phyloP scores from a whole-genome alignment of 495 filamentous ascomycete species.

The Neurospora sp. region DNA sequence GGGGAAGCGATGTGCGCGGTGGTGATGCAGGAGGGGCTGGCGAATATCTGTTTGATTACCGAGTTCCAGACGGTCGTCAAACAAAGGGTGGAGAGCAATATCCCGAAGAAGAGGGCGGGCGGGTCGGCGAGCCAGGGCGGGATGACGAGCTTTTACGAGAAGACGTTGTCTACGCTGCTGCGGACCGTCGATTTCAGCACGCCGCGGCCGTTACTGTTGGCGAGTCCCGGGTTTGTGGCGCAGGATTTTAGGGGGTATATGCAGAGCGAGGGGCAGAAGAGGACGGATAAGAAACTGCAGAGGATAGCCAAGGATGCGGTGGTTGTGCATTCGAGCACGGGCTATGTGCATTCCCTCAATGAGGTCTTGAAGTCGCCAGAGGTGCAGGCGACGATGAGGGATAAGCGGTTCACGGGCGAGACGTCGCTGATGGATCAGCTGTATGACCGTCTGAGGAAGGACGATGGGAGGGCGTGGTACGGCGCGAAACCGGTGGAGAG shows the following conservation, averaged over 20 bases:
- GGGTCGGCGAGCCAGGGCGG: conserved; percentile 62
- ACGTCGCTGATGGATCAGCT: conserved; percentile 82
- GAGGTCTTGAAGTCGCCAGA: conserved; percentile 75
- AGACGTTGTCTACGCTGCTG: conserved; percentile 63
- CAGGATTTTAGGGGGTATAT: conserved; percentile 73
- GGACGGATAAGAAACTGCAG: conserved; percentile 50
- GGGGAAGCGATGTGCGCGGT: conserved; percentile 77
- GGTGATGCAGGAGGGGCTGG: conserved; percentile 88
- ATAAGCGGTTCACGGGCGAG: conserved; percentile 82
- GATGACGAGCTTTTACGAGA: conserved; percentile 71
- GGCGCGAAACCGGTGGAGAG: conserved; percentile 75
- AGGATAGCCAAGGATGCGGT: conserved; percentile 52
- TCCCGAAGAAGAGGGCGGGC: conserved; percentile 67
- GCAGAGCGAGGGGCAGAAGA: conserved; percentile 56
- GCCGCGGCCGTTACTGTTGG: conserved; percentile 68
- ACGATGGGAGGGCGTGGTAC: conserved; percentile 89
- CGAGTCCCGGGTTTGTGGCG: conserved; percentile 82
- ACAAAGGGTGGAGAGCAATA: conserved; percentile 72
- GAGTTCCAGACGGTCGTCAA: conserved; percentile 82
- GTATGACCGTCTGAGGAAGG: conserved; percentile 64
- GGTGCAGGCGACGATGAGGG: conserved; percentile 62
- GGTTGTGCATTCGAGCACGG: conserved; percentile 75
- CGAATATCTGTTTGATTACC: conserved; percentile 89
- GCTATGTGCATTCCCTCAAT: conserved; percentile 74
- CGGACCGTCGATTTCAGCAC: conserved; percentile 66